Conservation (phyloP, 2,329 filamentous ascomycete genomes). For the Pseudogymnoascus sp. region DNA sequence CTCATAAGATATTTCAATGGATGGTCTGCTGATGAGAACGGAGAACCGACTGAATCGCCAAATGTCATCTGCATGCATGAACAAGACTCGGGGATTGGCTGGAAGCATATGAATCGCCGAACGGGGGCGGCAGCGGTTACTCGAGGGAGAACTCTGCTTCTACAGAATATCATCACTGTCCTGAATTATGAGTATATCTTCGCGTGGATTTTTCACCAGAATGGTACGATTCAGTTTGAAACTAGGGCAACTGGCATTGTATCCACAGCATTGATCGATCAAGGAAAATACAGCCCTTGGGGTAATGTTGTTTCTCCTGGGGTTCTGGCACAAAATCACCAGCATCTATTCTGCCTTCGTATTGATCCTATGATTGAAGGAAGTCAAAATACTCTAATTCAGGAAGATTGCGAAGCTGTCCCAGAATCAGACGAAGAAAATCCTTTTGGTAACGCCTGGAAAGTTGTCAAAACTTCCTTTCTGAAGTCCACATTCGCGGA, state of each 20-base stretch:
- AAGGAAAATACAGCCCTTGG: conserved; percentile 40
- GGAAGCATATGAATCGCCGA: conserved; percentile 91
- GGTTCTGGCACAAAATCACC: conserved; percentile 92
- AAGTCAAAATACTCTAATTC: conserved; percentile 65
- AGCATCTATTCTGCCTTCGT: conserved; percentile 88
- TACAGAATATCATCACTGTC: conserved; percentile 89
- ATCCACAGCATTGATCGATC: conserved; percentile 79
- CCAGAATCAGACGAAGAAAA: conserved; percentile 54
- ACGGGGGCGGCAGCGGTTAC: conserved; percentile 83
- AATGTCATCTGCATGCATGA: conserved; percentile 95
- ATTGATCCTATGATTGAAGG: conserved; percentile 85
- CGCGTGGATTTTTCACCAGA: conserved; percentile 87
- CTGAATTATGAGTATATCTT: conserved; percentile 91
- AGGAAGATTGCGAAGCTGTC: conserved; percentile 59
- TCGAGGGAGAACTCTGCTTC: conserved; percentile 73
- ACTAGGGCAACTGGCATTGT: conserved; percentile 87
- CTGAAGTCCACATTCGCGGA: too few relatives aligned
- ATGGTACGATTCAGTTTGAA: conserved; percentile 85
- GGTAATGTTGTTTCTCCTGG: conserved; percentile 85
- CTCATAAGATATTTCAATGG: conserved; percentile 89
- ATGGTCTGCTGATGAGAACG: conserved; percentile 69
- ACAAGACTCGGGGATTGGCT: conserved; percentile 83
- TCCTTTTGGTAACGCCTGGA: conserved; percentile 75
- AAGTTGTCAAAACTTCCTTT: too few relatives aligned
- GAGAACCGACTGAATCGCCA: conserved; percentile 72